Evolutionary conservation across 306 rosid genomes (phyloP), one percentile per base, ranked within the genome.

Genomic region (Vigna radiata): DNA sequence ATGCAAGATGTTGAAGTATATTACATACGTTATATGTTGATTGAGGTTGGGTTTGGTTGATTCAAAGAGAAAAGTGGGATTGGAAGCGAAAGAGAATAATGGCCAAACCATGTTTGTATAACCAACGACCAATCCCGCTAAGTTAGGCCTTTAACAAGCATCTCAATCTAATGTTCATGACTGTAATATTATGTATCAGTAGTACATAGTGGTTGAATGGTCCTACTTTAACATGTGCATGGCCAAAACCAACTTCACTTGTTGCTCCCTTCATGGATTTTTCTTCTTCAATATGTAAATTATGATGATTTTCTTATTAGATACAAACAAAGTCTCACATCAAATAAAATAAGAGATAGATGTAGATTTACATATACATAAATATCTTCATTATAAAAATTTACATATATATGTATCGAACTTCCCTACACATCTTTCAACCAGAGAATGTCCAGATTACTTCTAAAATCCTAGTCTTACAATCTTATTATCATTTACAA

Each of bases 191-290:
- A 44, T 70, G 14, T 63, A 48, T 72, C 13, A 31, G 6, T 59
- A 36, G 6, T 59, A 36, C 41, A 6, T 36, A 72, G 75, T 75
- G 72, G 66, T 10, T 23, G 11, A 68, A 75, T 59, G 77, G 82
- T 48, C 84, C 79, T 74, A 63, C 70, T 60, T 73, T 59, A 18
- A 48, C 77, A 68, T 48, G 82, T 74, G 59, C 77, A 68, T 68
- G 43, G 23, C 79, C 47, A 82, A 64, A 58, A 33, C 43, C 60
- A 78, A 70, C 21, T 63, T 72, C 78, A 37, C 9, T 67, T 55
- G n/a, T 6, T 58, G 29, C 48, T 65, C 47, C 47, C 56, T 37
- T 36, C 53, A 48, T 81, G 71, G 76, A 68, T 43, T 36, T 73
- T 27, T 60, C 11, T 0, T 23, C 39, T 71, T 76, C 72, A 37